These are phyloP conservation scores for Escallonia rubra DNA, from an alignment of 129 eudicot species.

Conservation along the genomic window DNA sequence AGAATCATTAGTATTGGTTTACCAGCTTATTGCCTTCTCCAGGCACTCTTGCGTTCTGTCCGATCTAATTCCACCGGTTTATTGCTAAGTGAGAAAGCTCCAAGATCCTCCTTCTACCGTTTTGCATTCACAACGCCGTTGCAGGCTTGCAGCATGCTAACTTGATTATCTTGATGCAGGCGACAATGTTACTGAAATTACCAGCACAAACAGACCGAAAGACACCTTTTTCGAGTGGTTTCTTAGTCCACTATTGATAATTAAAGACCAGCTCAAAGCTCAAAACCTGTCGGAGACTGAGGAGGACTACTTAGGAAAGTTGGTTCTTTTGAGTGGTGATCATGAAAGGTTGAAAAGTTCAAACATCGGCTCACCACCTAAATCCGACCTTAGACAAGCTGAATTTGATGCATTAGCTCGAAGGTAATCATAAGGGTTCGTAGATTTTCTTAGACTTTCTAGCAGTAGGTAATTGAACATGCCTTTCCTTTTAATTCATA, in stretches of 20 bases:
- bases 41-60: constrained; percentile 63
- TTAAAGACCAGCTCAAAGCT: constrained; percentile 82
- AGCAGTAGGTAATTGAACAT: background rate
- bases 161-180: constrained; percentile 23
- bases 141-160: background rate
- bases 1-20: constrained; percentile 63
- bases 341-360: constrained; percentile 46
- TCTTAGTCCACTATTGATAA: constrained; percentile 78
- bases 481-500: constrained; percentile 1
- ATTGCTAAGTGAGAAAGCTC: constrained; percentile 50
- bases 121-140: no score
- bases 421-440: constrained; percentile 38
- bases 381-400: constrained; percentile 66
- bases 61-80: constrained; percentile 66
- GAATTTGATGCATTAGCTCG: constrained; percentile 83
- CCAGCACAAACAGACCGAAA: constrained; percentile 65
- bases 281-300: constrained; percentile 59
- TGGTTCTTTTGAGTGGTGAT: constrained; percentile 58
- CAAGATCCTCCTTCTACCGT: background rate
- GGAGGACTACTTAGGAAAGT: constrained; percentile 66
- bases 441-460: background rate
- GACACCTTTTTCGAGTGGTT: constrained; percentile 86
- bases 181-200: constrained; percentile 76
- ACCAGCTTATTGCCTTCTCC: constrained; percentile 76
- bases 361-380: constrained; percentile 50